Evolutionary conservation across 1,139 yeast species (phyloP).

Genomic region (Suhomyces chickasaworum): DNA sequence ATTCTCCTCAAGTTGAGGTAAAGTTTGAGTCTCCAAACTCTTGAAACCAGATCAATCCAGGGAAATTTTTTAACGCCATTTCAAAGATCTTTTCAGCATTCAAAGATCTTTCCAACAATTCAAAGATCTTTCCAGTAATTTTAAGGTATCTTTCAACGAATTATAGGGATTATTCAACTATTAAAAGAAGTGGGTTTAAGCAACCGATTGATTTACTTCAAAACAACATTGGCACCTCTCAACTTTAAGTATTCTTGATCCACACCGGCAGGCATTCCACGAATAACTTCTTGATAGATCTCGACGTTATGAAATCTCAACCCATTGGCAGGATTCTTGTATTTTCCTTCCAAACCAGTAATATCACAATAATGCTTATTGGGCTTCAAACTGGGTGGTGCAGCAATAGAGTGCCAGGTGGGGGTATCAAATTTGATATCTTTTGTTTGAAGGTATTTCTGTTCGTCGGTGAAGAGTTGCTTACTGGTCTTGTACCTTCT

Average conservation of each 20-base stretch:
- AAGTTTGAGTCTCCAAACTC: no score
- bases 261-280: constrained; percentile 82
- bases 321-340: constrained; percentile 75
- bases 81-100: no score
- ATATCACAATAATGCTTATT: constrained; percentile 87
- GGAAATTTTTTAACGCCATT: no score
- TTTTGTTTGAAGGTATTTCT: constrained; percentile 54
- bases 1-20: no score
- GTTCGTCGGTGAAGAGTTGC: constrained; percentile 79
- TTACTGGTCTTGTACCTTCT: constrained; percentile 75
- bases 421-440: constrained; percentile 48
- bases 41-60: no score
- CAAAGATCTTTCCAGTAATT: no score
- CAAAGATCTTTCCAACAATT: no score
- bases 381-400: constrained; percentile 89
- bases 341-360: constrained; percentile 82
- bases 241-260: constrained; percentile 91
- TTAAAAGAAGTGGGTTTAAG: no score
- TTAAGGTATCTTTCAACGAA: no score
- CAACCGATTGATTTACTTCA: constrained; percentile 48
- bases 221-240: constrained; percentile 84
- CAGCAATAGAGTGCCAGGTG: constrained; percentile 65
- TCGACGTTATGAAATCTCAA: constrained; percentile 82
- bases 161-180: no score
- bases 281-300: constrained; percentile 74